Conservation (phyloP, 768 basidiomycete genomes). For the Kwoniella sp. region DNA sequence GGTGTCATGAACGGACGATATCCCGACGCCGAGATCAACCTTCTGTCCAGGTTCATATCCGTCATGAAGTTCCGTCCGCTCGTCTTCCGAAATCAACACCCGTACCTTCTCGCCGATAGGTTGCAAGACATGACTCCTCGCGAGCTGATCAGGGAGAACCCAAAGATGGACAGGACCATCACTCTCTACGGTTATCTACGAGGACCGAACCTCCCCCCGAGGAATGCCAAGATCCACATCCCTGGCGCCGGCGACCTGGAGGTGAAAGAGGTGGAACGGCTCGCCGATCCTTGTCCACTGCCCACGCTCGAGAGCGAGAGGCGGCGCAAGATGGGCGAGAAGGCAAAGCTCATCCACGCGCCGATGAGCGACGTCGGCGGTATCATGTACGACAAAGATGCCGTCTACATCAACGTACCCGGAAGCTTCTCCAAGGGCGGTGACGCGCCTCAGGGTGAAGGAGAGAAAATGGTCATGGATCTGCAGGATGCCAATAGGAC, state of each 20-base stretch:
- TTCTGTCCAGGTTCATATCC: slow-evolving; percentile 89
- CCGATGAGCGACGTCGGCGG: slow-evolving; percentile 99
- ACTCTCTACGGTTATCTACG: slow-evolving; percentile 92
- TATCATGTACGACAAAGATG: slow-evolving; percentile 94
- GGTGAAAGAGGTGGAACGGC: slow-evolving; percentile 64
- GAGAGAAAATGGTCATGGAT: slow-evolving; percentile 96
- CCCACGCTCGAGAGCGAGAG: slow-evolving; percentile 86
- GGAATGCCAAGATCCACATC: slow-evolving; percentile 70
- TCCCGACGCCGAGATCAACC: slow-evolving; percentile 92
- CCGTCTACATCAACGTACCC: slow-evolving; percentile 95
- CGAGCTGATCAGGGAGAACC: slow-evolving; percentile 70
- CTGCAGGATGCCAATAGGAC: slow-evolving; percentile 80
- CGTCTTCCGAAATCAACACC: slow-evolving; percentile 89
- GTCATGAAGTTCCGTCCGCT: slow-evolving; percentile 99
- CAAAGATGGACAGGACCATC: slow-evolving; percentile 88
- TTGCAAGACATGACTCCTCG: slow-evolving; percentile 90
- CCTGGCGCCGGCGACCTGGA: slow-evolving; percentile 89
- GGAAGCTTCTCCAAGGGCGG: slow-evolving; percentile 81
- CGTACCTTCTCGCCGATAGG: slow-evolving; percentile 90
- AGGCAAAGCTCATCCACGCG: slow-evolving; percentile 89
- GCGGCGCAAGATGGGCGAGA: slow-evolving; percentile 85
- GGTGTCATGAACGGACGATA: slow-evolving; percentile 96
- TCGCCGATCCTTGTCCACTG: slow-evolving; percentile 93
- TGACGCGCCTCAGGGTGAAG: slow-evolving; percentile 71
- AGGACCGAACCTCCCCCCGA: slow-evolving; percentile 57